A percentile compares a stretch with the other conserved stretches of the same genome.
Conservation (phyloP, 345 rosid genomes). For the Passiflora organensis region DNA sequence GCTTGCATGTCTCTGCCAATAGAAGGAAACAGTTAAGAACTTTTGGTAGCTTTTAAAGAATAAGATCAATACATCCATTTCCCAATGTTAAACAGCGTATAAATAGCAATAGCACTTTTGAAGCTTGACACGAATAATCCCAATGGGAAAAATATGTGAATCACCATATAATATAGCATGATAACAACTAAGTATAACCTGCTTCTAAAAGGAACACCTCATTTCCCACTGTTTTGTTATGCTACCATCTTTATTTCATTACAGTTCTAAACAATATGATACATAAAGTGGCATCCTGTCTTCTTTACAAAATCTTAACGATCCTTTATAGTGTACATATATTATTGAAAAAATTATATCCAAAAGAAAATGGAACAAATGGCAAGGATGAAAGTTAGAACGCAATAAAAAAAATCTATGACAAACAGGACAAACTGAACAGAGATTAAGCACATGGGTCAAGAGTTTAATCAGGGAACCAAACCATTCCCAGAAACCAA, state of each 20-base stretch:
- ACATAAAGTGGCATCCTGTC: no score
- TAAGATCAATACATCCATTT: no score
- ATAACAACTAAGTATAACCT: neutral
- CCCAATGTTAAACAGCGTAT: neutral
- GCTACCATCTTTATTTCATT: neutral
- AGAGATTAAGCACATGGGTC: no score
- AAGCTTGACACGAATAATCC: neutral
- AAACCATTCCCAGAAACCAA: no score
- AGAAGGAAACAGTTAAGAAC: neutral
- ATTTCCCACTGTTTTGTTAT: neutral
- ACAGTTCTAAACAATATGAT: neutral
- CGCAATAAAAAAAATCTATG: no score
- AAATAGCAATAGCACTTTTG: neutral
- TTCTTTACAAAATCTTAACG: no score
- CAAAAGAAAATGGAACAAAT: no score
- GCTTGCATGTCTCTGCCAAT: constrained; percentile 74
- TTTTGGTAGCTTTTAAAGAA: neutral
- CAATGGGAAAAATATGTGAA: neutral
- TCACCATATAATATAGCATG: neutral
- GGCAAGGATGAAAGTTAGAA: no score
- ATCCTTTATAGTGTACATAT: no score
- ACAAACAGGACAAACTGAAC: no score
- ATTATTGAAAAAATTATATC: no score
- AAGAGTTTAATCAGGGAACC: no score
- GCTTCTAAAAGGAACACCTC: neutral